Base-by-base conservation (phyloP, 441 rosid genomes). In the Dalechampia spathulata region DNA sequence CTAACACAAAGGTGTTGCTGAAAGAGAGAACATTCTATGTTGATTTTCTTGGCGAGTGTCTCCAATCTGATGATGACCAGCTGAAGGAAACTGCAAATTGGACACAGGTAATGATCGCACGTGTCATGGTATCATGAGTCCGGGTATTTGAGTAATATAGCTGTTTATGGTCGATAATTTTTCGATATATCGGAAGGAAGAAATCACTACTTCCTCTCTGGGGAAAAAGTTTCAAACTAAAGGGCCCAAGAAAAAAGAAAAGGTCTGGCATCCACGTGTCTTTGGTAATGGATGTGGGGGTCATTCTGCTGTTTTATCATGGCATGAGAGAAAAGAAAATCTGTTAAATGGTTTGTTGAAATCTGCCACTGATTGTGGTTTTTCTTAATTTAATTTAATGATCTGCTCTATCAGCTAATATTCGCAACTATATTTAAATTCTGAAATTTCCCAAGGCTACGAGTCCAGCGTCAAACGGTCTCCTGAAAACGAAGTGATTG, bases 31-130 rank as follows among this genome's bases (percentile, higher is more conserved):
- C 75, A 0, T 91, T 83, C 74, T 86, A 61, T 36, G 63, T 56
- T 43, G 87, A 86, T 34, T 83, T 91, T 58, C 69, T 91, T 2
- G 78, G 77, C 2, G 89, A 86, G 70, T 91, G 98, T 66, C 84
- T 86, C 13, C 71, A 73, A 46, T 82, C 95, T 5, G 93, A 88
- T 2, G 89, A 88, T 23, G 90, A 91, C 60, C 87, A 88, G 61
- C 79, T 91, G 56, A 91, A 78, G 78, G 91, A 79, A 66, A 88
- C 96, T 19, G 93, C 96, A 41, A 72, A 64, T 56, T 91, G 96
- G 98, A 73, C 93, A 28, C 93, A 84, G 63, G 90, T 80, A 25
- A 84, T 91, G 90, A 86, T 91, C 32, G 86, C 83, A 40, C 91
- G 93, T 3, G 74, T 88, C 55, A 63, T 90, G 85, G 77, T 76